Evolutionary conservation across 1,139 yeast species (phyloP), one percentile per base, ranked within the genome.

Genomic region (Debaryomyces fabryi): DNA sequence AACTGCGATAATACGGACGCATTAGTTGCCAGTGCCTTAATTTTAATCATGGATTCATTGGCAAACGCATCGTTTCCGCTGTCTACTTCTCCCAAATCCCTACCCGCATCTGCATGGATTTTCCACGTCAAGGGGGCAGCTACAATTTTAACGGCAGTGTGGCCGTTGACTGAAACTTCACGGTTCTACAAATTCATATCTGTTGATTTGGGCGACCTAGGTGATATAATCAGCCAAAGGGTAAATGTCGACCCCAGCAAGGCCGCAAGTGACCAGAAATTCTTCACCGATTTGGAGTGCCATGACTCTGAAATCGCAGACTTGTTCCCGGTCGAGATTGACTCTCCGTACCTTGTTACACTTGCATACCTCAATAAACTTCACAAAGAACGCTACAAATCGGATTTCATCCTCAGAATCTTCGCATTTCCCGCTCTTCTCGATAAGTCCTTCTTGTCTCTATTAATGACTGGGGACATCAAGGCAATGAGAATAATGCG

Each of bases 81-180:
- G 4, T 75, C 84, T 3, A 78, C 86, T 27, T 71, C 77, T 4
- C 79, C 79, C 3, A 83, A 83, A 56, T 81, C 89, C 4, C 70
- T 91, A 47, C 96, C 97, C 1, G 93, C 97, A 1, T 85, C 93
- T 6, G 96, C 97, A 0, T 92, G 98, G 98, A 85, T 92, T 49
- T 93, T 90, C 72, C 97, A 92, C 63, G 97, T 92, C 12, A 88
- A 95, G 59, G 98, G 97, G 20, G 97, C 97, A 0, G 97, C 97
- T 4, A 92, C 97, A 0, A 92, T 92, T 43, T 73, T 92, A 49
- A 88, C 96, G 1, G 96, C 97, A 0, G 96, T 91, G 13, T 91
- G 97, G 88, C 97, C 97, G 3, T 72, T 91, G 47, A 89, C 95
- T 13, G 92, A 88, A 54, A 78, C 84, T 6, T 85, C 90, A 12